Conservation (phyloP, 441 rosid species). For the Syzygium syzygioides region DNA sequence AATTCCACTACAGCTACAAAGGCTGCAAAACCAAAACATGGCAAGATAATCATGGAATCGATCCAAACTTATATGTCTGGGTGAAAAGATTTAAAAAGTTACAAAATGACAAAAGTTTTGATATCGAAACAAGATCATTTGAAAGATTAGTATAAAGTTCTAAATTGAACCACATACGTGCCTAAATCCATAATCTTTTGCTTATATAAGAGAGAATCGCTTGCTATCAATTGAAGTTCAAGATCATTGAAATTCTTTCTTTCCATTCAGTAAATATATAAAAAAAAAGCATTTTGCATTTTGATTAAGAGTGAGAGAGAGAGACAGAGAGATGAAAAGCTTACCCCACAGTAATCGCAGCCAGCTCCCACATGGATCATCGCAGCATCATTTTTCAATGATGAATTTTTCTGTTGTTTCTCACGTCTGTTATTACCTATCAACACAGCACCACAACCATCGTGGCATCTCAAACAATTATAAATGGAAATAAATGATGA, state of each 20-base stretch:
- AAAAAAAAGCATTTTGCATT: no score
- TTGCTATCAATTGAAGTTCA: background rate
- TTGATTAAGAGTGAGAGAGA: no score
- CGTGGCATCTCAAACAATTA: background rate
- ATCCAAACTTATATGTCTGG: background rate
- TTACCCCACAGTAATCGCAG: conserved; percentile 14
- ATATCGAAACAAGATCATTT: background rate
- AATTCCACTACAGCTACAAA: background rate
- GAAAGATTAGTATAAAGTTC: background rate
- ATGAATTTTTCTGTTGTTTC: no score
- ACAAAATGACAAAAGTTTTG: background rate
- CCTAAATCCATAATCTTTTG: background rate
- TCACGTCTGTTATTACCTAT: background rate
- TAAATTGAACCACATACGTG: background rate
- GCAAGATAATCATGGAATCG: background rate
- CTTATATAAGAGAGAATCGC: background rate
- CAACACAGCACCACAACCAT: background rate
- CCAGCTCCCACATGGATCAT: background rate
- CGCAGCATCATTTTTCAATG: background rate
- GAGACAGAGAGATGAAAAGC: background rate
- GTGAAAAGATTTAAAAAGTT: background rate
- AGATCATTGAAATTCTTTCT: background rate
- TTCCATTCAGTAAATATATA: background rate
- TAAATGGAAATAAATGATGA: background rate
- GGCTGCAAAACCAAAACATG: background rate